phyloP scores from a whole-genome alignment of 2,329 filamentous ascomycete genomes.

The Aspergillus carbonarius region DNA sequence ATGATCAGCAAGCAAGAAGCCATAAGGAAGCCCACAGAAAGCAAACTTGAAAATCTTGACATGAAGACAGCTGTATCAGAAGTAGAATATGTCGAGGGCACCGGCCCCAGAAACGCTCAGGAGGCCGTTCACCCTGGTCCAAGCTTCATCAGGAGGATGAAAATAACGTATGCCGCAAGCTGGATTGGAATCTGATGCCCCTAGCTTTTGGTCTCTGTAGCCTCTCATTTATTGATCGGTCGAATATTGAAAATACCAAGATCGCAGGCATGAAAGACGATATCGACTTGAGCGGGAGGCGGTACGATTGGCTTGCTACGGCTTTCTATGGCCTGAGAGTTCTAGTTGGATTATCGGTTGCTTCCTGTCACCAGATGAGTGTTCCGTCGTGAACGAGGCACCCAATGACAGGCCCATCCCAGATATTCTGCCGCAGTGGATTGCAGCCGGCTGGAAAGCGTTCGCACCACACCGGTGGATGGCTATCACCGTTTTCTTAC shows the following conservation, averaged over 20 bases:
- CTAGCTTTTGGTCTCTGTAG: constrained; percentile 1
- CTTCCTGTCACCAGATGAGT: neutral
- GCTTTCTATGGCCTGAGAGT: constrained; percentile 22
- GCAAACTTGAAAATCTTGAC: neutral
- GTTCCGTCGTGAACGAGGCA: neutral
- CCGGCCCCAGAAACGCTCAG: neutral
- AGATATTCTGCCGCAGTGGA: constrained; percentile 2
- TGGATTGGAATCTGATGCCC: constrained; percentile 8
- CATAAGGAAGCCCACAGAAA: neutral
- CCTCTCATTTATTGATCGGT: constrained; percentile 1
- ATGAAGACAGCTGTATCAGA: neutral
- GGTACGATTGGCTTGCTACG: constrained; percentile 19
- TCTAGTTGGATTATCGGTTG: neutral
- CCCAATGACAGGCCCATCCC: neutral
- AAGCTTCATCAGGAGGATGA: neutral
- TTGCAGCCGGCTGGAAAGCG: constrained; percentile 24
- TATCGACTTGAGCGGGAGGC: constrained; percentile 16
- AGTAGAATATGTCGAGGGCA: neutral
- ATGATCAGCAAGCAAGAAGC: neutral
- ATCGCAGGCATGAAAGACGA: constrained; percentile 17
- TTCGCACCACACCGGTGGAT: constrained; percentile 28
- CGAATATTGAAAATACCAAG: constrained; percentile 14
- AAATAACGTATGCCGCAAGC: constrained; percentile 3
- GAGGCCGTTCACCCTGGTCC: neutral
- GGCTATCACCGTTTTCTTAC: constrained; percentile 23